phyloP scores from a whole-genome alignment of 371 early-diverging fungal species.

The Mortierella sp. region DNA sequence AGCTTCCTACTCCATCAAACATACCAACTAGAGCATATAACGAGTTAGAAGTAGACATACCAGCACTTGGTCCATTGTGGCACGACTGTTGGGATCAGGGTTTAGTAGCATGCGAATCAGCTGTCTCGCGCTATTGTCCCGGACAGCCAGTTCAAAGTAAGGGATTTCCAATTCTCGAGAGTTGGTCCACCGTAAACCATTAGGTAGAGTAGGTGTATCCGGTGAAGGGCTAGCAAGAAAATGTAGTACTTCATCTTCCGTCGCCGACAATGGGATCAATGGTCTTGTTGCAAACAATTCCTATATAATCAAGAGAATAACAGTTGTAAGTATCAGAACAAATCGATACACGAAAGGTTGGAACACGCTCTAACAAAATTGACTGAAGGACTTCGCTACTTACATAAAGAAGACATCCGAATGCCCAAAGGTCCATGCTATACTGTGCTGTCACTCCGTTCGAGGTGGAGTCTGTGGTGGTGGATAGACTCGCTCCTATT shows the following conservation, averaged over 20 bases:
- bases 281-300: constrained; percentile 46
- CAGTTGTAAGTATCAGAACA: background rate
- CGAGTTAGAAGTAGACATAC: constrained; percentile 10
- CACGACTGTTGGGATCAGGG: constrained; percentile 39
- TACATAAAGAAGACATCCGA: constrained; percentile 52
- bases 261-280: constrained; percentile 23
- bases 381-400: background rate
- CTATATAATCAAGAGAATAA: background rate
- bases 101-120: constrained; percentile 35
- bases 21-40: no score
- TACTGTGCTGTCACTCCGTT: constrained; percentile 34
- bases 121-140: constrained; percentile 24
- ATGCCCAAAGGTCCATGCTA: constrained; percentile 54
- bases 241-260: constrained; percentile 29
- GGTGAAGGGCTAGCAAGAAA: constrained; percentile 41
- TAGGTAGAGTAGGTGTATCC: constrained; percentile 27
- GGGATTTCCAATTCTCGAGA: constrained; percentile 39
- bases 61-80: constrained; percentile 35
- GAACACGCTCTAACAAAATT: no score
- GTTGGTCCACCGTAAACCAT: constrained; percentile 27
- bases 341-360: background rate
- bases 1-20: background rate
- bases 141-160: constrained; percentile 41
- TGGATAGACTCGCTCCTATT: background rate
- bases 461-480: background rate